These are phyloP conservation scores for Articulospora tetracladia DNA, from an alignment of 495 filamentous ascomycete genomes.

Conservation along the genomic window DNA sequence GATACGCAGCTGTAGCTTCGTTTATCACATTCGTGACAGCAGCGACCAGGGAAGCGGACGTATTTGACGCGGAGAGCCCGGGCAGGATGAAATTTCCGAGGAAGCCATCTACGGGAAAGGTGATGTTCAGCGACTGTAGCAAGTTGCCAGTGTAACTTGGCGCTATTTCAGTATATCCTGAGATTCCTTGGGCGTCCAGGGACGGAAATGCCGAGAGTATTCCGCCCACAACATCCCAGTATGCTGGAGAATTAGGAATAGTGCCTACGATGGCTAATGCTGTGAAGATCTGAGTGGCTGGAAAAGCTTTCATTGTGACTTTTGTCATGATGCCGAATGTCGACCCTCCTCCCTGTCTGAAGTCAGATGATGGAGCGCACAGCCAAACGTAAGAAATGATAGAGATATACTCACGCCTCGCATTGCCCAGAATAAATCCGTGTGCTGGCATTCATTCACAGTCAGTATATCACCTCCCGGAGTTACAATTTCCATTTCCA, in stretches of 20 bases:
- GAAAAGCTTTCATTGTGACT: conserved; percentile 43
- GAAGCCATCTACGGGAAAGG: conserved; percentile 24
- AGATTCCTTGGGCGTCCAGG: conserved; percentile 33
- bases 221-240: conserved; percentile 22
- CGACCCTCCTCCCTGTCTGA: conserved; percentile 51
- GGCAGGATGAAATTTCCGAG: conserved; percentile 28
- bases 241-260: not conserved
- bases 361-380: not conserved
- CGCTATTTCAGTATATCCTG: conserved; percentile 34
- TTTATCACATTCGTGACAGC: conserved; percentile 28
- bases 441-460: conserved; percentile 50
- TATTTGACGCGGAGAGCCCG: conserved; percentile 14
- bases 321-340: conserved; percentile 61
- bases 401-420: conserved; percentile 40
- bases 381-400: not conserved
- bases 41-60: conserved; percentile 6
- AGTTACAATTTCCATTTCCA: conserved; percentile 60
- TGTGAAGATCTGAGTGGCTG: conserved; percentile 1
- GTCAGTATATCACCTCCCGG: conserved; percentile 47
- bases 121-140: conserved; percentile 16
- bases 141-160: conserved; percentile 24
- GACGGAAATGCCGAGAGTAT: conserved; percentile 33
- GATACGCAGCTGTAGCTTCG: conserved; percentile 23
- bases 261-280: not conserved
- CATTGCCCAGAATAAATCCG: conserved; percentile 66